Evolutionary conservation across 2,329 filamentous ascomycete species (phyloP).

Genomic region (Tolypocladium ovalisporum): DNA sequence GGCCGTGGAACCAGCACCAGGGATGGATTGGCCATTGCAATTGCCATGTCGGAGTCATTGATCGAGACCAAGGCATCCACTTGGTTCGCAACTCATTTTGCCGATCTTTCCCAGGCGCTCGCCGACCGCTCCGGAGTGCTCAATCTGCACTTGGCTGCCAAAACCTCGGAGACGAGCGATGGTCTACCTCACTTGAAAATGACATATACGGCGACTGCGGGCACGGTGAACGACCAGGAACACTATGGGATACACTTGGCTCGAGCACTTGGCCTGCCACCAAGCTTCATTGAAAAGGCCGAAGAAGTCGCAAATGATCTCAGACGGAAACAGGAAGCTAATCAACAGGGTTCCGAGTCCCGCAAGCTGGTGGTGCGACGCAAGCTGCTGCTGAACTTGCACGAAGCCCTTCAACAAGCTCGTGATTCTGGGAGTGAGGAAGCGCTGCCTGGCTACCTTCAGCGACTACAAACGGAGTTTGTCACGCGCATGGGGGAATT

Average conservation of each 20-base stretch:
- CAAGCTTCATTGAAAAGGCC: slow-evolving; percentile 55
- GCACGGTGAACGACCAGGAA: slow-evolving; percentile 51
- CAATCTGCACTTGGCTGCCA: slow-evolving; percentile 70
- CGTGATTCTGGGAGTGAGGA: slow-evolving; percentile 50
- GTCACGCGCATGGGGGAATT: slow-evolving; percentile 58
- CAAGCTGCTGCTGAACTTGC: slow-evolving; percentile 62
- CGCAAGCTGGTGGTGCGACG: slow-evolving; percentile 51
- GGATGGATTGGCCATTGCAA: slow-evolving; percentile 80
- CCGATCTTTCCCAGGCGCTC: slow-evolving; percentile 68
- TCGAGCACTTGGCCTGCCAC: slow-evolving; percentile 61
- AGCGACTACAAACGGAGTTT: slow-evolving; percentile 58
- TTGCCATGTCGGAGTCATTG: slow-evolving; percentile 82
- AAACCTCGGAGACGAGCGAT: slow-evolving; percentile 40
- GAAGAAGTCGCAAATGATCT: slow-evolving; percentile 54
- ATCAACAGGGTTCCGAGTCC: slow-evolving; percentile 46
- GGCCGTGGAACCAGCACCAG: slow-evolving; percentile 81
- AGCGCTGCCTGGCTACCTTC: slow-evolving; percentile 33
- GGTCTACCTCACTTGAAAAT: slow-evolving; percentile 60
- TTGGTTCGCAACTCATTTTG: slow-evolving; percentile 93
- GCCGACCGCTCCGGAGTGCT: slow-evolving; percentile 66
- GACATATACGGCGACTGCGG: slow-evolving; percentile 73
- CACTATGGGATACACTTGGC: slow-evolving; percentile 83
- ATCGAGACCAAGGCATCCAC: slow-evolving; percentile 68
- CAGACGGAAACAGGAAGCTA: slow-evolving; percentile 43
- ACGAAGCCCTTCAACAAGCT: slow-evolving; percentile 62